These are phyloP conservation scores for Aspergillus hortae DNA, from an alignment of 2,329 filamentous ascomycete genomes.

Conservation along the genomic window DNA sequence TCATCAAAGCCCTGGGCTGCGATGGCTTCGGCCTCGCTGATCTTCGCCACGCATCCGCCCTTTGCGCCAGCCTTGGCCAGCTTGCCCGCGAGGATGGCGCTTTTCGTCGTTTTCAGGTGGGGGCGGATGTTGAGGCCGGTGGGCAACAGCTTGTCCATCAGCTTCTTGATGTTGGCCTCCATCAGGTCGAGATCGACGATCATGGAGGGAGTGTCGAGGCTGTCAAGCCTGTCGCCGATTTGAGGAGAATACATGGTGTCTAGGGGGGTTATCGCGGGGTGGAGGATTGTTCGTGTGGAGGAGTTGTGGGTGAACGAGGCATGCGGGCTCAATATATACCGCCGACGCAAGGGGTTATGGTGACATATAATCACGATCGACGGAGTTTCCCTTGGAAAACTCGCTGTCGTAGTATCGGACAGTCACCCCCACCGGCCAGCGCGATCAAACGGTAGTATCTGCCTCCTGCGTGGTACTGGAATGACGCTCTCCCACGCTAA, in stretches of 20 bases:
- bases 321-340: too few species aligned
- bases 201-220: slow-evolving; percentile 56
- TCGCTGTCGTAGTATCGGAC: too few species aligned
- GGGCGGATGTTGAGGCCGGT: slow-evolving; percentile 47
- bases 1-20: slow-evolving; percentile 46
- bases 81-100: slow-evolving; percentile 42
- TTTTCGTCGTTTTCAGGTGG: slow-evolving; percentile 55
- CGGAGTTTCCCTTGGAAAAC: too few species aligned
- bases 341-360: too few species aligned
- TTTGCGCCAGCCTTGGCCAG: slow-evolving; percentile 47
- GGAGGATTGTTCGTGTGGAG: too few species aligned
- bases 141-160: slow-evolving; percentile 46
- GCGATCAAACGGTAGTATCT: too few species aligned
- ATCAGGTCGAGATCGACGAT: slow-evolving; percentile 52
- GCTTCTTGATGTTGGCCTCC: slow-evolving; percentile 49
- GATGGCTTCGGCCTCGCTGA: slow-evolving; percentile 47
- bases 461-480: too few species aligned
- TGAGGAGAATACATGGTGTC: slow-evolving; percentile 37
- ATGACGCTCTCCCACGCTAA: too few species aligned
- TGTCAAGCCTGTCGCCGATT: slow-evolving; percentile 41
- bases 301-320: too few species aligned
- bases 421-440: too few species aligned
- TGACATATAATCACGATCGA: too few species aligned
- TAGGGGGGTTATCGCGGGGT: too few species aligned
- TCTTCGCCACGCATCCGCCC: slow-evolving; percentile 52